Evolutionary conservation across 352 stramenopile genomes (phyloP).

Genomic region (Pilasporangium apinafurcum): DNA sequence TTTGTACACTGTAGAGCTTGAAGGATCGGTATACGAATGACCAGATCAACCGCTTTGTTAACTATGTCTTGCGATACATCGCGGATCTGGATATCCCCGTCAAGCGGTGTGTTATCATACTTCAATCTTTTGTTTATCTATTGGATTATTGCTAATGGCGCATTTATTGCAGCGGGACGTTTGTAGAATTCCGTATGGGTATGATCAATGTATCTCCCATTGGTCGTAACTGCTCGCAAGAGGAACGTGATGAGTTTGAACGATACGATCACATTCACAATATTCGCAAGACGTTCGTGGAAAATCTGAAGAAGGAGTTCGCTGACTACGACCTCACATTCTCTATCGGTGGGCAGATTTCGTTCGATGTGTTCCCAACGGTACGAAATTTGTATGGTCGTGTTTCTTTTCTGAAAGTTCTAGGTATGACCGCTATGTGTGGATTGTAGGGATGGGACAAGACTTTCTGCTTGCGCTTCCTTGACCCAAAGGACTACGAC

Average conservation of each 20-base stretch:
- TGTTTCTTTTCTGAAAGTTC: slow-evolving; percentile 15
- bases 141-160: not conserved
- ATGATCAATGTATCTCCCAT: slow-evolving; percentile 99
- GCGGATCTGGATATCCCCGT: slow-evolving; percentile 94
- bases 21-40: slow-evolving; percentile 93
- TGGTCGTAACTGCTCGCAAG: slow-evolving; percentile 96
- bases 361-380: not conserved
- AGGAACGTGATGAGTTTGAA: slow-evolving; percentile 98
- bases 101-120: slow-evolving; percentile 72
- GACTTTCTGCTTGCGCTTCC: slow-evolving; percentile 97
- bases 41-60: slow-evolving; percentile 97
- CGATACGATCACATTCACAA: slow-evolving; percentile 93
- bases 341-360: slow-evolving; percentile 94
- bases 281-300: slow-evolving; percentile 95
- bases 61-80: slow-evolving; percentile 95
- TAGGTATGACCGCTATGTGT: too few species aligned
- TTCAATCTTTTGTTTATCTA: not conserved
- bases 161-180: slow-evolving; percentile 85
- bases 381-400: not conserved
- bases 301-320: slow-evolving; percentile 93
- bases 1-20: slow-evolving; percentile 90
- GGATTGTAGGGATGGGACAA: slow-evolving; percentile 96
- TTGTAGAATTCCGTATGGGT: slow-evolving; percentile 98
- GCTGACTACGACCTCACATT: slow-evolving; percentile 94
- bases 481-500: slow-evolving; percentile 93